Base-by-base conservation (phyloP, 2,329 filamentous ascomycete genomes). In the Monilinia laxa region DNA sequence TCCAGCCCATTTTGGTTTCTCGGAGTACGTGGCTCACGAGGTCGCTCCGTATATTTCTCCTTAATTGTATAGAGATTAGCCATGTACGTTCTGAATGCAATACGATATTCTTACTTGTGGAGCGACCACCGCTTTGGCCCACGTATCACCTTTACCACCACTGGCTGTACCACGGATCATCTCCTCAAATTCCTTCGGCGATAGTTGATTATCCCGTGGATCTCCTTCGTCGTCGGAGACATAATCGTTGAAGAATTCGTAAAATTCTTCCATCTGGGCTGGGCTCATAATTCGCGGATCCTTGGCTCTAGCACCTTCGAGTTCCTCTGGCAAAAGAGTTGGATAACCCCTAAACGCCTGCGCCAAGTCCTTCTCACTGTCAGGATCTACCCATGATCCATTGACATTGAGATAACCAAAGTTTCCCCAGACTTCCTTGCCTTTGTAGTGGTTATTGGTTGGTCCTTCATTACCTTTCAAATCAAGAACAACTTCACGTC, bases 111-210 rank as follows among this genome's bases (percentile, higher is more conserved):
- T 62, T 47, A 55, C 65, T 45, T 67, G 65, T 53, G 59, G 52
- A 23, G 52, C 51, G 55, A 59, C 35, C n/a, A 64, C 23, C 18
- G 38, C 53, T 47, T 23, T 57, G 16, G 52, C 59, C 58, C 60
- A 67, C 1, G 51, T 67, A 38, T 67, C 53, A 42, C 58, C 57
- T 42, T 66, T 66, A 6, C 64, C 64, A 20, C 62, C 64, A 31
- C 72, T n/a, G 38, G 51, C 73, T 76, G 64, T 75, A 72, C 68
- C 74, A 68, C 49, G 75, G 75, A 62, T 78, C 79, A 66, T 78
- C 70, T 42, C 79, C 71, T 74, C 77, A 78, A 83, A 83, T 0
- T 77, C 81, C 67, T 75, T 78, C 1, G 80, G 79, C 0, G 77
- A 79, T 38, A 83, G 78, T 1, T 77, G 77, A 1, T 75, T 77